Base-by-base conservation (phyloP, 1,284 basidiomycete species). In the Papiliotrema terrestris region DNA sequence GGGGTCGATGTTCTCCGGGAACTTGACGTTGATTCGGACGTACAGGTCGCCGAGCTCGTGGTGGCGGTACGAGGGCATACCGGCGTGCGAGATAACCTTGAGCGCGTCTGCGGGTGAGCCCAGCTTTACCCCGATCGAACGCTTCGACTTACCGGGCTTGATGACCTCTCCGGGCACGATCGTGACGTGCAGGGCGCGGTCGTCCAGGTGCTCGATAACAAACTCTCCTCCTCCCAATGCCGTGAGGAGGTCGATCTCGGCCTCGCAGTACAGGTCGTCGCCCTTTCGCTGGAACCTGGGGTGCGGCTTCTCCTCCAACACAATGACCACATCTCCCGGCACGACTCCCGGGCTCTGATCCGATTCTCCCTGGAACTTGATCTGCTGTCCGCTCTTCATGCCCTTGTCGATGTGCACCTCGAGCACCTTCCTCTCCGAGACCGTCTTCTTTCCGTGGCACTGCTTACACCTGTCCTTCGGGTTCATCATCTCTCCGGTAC, bases 361-460 rank as follows among this genome's bases (percentile, higher is more conserved):
- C 68, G 90, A 93, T 81, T 98, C 96, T 56, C 96, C 95, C 56
- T 83, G 78, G 79, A 98, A 99, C 55, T 84, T 86, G 76, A 99
- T 93, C 22, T 92, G 94, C 79, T 98, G 93, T 32, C 96, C 96
- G 55, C 88, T 88, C 80, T 91, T 92, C 96, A 98, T 98, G 55
- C 96, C 96, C 82, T 95, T 97, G 83, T 98, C 96, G 82, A 99
- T 91, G 75, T 97, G 91, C 25, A 98, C 96, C 79, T 99, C 96
- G 68, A 98, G 81, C 63, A 98, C 88, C 82, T 98, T 98, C 79
- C 96, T 91, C 79, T 98, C 96, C 57, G 90, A 86, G 46, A 88
- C 68, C 55, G 91, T 87, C 83, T 98, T 99, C 82, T 96, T 96
- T 64, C 94, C 96, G 76, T 89, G 89, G 83, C 96, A 99, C 44